Percentiles rank a stretch among this genome's conserved stretches.
Conservation (phyloP, 495 filamentous ascomycete genomes). For the Podospora pseudoanserina region DNA sequence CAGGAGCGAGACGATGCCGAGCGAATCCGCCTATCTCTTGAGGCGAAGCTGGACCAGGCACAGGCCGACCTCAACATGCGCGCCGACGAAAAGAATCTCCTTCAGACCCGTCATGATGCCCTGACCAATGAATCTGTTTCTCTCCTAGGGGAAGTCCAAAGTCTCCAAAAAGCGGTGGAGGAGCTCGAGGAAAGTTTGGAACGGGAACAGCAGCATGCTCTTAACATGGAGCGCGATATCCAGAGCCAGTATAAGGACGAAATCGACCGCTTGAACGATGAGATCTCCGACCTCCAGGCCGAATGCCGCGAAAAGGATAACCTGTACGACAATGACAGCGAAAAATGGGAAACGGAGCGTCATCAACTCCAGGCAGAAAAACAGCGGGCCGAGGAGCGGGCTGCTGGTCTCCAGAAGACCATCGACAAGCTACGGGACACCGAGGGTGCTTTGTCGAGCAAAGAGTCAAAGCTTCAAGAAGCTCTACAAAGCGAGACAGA, state of each 20-base stretch:
- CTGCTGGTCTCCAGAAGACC: constrained; percentile 64
- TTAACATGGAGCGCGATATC: constrained; percentile 56
- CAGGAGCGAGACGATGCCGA: constrained; percentile 65
- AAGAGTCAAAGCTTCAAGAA: constrained; percentile 62
- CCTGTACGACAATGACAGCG: constrained; percentile 63
- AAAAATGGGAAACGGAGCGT: constrained; percentile 66
- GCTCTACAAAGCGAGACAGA: constrained; percentile 40
- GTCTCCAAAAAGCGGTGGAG: constrained; percentile 50
- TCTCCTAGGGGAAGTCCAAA: constrained; percentile 61
- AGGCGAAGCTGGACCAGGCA: constrained; percentile 56
- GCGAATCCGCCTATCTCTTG: constrained; percentile 58
- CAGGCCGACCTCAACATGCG: constrained; percentile 52
- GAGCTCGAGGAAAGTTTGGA: constrained; percentile 59
- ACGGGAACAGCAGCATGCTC: constrained; percentile 56
- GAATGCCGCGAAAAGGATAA: constrained; percentile 73
- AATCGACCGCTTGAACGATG: constrained; percentile 56
- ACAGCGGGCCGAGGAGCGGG: constrained; percentile 64
- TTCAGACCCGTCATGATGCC: constrained; percentile 66
- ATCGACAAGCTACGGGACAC: constrained; percentile 68
- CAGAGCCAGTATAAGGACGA: constrained; percentile 59
- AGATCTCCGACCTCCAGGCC: constrained; percentile 64
- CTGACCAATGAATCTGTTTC: constrained; percentile 64
- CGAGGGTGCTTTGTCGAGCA: constrained; percentile 62
- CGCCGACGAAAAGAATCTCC: constrained; percentile 64
- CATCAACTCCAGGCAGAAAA: constrained; percentile 62